These are phyloP conservation scores for Macaranga tanarius DNA, from an alignment of 441 rosid species.

Conservation along the genomic window DNA sequence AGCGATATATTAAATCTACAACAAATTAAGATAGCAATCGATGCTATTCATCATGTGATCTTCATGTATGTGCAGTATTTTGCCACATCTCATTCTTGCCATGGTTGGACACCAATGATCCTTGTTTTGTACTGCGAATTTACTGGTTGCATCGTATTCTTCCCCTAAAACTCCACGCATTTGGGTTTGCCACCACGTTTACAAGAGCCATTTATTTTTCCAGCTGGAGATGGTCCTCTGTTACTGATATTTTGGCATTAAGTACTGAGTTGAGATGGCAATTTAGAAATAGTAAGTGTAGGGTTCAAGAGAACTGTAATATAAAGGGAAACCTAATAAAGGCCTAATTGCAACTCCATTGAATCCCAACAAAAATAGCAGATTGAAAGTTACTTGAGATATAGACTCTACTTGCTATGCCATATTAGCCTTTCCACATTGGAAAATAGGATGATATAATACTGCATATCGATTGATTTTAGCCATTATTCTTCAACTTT, in stretches of 20 bases:
- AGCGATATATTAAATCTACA: too few species aligned
- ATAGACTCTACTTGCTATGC: neutral
- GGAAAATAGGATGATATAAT: neutral
- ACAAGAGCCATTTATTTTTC: too few species aligned
- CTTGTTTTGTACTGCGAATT: too few species aligned
- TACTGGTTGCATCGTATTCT: conserved; percentile 19
- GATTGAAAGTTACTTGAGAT: neutral
- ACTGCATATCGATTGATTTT: neutral
- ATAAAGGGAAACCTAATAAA: neutral
- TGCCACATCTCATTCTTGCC: conserved; percentile 24
- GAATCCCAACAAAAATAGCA: neutral
- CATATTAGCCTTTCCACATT: neutral
- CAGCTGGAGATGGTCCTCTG: neutral
- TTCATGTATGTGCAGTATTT: conserved; percentile 9
- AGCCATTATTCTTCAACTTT: neutral
- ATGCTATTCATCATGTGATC: neutral
- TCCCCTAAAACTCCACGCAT: conserved; percentile 20
- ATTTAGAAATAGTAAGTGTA: neutral
- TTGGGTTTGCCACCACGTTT: conserved; percentile 14
- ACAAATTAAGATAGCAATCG: neutral
- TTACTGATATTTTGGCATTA: neutral
- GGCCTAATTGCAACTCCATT: conserved; percentile 1
- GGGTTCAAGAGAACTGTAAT: neutral
- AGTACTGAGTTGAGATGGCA: neutral
- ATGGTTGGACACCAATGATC: neutral